Base-by-base conservation (phyloP, 1,139 yeast genomes). In the Blastobotrys aristatus region DNA sequence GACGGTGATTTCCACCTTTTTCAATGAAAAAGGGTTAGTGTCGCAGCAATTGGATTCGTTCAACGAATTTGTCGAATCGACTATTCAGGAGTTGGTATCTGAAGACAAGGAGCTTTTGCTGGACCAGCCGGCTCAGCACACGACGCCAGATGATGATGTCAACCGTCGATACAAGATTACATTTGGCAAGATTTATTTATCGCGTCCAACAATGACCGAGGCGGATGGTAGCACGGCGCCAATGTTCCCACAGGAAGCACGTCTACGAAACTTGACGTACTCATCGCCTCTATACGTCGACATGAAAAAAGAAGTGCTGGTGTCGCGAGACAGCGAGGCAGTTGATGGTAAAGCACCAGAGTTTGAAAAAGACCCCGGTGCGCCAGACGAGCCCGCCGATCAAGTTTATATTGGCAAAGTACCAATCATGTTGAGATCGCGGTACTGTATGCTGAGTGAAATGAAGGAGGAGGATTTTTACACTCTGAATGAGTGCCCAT, bases 211-310 rank as follows among this genome's bases (percentile, higher is more conserved):
- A 44, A 96, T 92, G 79, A 94, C 97, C 18, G 99, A 94, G 72
- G 96, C 97, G 29, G 99, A 94, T 71, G 99, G 99, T 72, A 89
- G 96, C 29, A 90, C 97, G n/a, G 94, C 89, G 61, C 95, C 96
- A 16, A 82, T 94, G 84, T 87, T 87, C 66, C 98, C 99, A 10
- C 98, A 94, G 69, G 99, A 94, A 68, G 98, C 98, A 7, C 79
- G 99, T 60, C 76, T 92, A 56, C 82, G 99, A 70, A 92, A 92
- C 65, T 76, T 94, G 69, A 94, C 99, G 0, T 94, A 94, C 66
- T 87, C 97, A 3, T 87, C 97, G 30, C 97, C 98, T 26, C 75
- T 94, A 47, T 92, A 92, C 62, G 97, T 94, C 39, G 97, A 92
- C 63, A 92, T 94, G 88, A 81, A 88, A 59, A 92, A 92, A 68